A percentile compares a stretch with the other conserved stretches of the same genome.
Evolutionary conservation across 345 rosid species (phyloP).

Genomic region (Noccaea caerulescens): DNA sequence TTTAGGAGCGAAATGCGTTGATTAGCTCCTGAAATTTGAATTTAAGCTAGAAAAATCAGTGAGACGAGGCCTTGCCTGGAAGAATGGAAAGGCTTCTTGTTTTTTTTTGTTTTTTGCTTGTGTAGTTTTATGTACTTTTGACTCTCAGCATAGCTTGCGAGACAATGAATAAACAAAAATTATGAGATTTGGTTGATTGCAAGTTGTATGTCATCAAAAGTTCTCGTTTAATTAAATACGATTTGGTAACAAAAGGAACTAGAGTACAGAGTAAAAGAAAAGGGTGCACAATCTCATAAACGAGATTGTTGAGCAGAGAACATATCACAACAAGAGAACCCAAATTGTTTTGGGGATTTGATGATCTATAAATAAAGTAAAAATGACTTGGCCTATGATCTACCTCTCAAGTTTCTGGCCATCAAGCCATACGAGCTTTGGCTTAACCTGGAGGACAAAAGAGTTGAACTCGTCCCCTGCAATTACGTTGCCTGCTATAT

Average conservation of each 20-base stretch:
- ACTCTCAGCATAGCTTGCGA: conserved; percentile 8
- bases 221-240: neutral
- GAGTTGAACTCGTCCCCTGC: conserved; percentile 61
- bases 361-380: conserved; percentile 10
- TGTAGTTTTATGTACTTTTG: neutral
- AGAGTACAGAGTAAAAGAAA: neutral
- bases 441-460: conserved; percentile 61
- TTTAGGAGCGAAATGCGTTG: conserved; percentile 33
- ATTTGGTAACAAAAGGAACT: neutral
- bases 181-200: conserved; percentile 17
- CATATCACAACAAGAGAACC: conserved; percentile 24
- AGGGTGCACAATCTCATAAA: conserved; percentile 3
- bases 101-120: conserved; percentile 20
- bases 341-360: conserved; percentile 7
- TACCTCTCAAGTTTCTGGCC: conserved; percentile 45
- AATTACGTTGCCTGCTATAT: conserved; percentile 64
- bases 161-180: neutral
- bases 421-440: conserved; percentile 70
- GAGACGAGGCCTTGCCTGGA: conserved; percentile 34
- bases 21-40: conserved; percentile 34
- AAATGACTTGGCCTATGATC: conserved; percentile 28
- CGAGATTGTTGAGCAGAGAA: conserved; percentile 1
- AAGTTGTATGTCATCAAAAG: neutral
- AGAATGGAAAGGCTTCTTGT: conserved; percentile 29
- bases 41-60: conserved; percentile 28